Percentiles rank a stretch among this genome's conserved stretches.
Evolutionary conservation across 2,329 filamentous ascomycete genomes (phyloP).

Genomic region (Emmonsia crescens): DNA sequence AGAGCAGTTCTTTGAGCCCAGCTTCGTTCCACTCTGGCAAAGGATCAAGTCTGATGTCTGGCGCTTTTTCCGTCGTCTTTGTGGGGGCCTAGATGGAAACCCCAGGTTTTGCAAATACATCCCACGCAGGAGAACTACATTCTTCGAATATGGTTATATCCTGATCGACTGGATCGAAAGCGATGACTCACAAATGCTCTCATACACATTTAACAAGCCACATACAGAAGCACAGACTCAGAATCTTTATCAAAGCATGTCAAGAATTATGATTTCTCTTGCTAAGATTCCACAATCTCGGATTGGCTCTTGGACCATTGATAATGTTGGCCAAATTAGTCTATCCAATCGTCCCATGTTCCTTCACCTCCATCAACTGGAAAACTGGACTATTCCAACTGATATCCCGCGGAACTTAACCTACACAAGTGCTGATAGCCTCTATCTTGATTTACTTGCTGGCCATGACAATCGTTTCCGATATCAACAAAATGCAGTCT

Average conservation of each 20-base stretch:
- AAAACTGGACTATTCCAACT: conserved; percentile 16
- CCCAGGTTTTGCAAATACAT: conserved; percentile 6
- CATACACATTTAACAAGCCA: background rate
- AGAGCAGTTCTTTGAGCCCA: conserved; percentile 8
- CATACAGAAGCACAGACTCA: conserved; percentile 9
- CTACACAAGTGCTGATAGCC: conserved; percentile 15
- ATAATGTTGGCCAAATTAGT: conserved; percentile 12
- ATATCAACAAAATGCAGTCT: conserved; percentile 15
- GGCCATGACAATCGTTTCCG: conserved; percentile 16
- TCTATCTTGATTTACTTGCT: conserved; percentile 17
- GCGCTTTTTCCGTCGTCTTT: conserved; percentile 4
- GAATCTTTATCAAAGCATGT: conserved; percentile 13
- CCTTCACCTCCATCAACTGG: conserved; percentile 11
- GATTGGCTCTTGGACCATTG: conserved; percentile 16
- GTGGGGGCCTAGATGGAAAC: background rate
- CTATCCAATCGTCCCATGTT: conserved; percentile 17
- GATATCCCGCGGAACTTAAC: conserved; percentile 15
- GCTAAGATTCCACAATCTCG: conserved; percentile 10
- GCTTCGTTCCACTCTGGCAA: conserved; percentile 4
- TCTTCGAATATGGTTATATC: conserved; percentile 7
- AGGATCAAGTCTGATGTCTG: conserved; percentile 3
- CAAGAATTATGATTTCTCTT: conserved; percentile 12
- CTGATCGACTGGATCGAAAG: conserved; percentile 10
- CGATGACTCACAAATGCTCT: conserved; percentile 5
- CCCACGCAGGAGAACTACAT: background rate